phyloP scores from a whole-genome alignment of 2,329 filamentous ascomycete genomes.

The Nigrograna mackinnonii region DNA sequence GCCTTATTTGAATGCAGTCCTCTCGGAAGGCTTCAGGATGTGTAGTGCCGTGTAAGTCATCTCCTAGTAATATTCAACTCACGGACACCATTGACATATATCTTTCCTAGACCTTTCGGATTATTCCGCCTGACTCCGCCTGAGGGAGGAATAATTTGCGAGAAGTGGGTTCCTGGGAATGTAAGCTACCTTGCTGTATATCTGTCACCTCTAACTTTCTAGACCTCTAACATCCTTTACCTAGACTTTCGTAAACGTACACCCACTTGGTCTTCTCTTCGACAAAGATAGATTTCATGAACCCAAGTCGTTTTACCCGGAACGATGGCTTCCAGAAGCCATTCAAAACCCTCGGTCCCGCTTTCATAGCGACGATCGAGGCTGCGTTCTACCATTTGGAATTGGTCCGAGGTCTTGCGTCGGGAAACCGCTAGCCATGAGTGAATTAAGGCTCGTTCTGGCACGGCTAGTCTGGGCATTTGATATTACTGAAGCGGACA shows the following conservation, averaged over 20 bases:
- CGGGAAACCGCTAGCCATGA: constrained; percentile 20
- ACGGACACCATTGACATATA: constrained; percentile 18
- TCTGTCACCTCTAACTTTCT: too few relatives aligned
- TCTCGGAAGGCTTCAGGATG: constrained; percentile 35
- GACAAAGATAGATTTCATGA: constrained; percentile 1
- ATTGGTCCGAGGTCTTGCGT: constrained; percentile 17
- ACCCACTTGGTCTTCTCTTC: neutral
- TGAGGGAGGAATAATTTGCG: constrained; percentile 32
- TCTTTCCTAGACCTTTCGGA: constrained; percentile 25
- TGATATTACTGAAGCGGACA: constrained; percentile 11
- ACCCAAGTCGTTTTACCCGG: constrained; percentile 5
- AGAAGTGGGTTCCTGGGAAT: constrained; percentile 26
- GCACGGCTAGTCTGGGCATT: constrained; percentile 17
- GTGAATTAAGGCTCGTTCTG: constrained; percentile 14
- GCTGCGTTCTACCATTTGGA: constrained; percentile 13
- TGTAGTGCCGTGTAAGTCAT: constrained; percentile 28
- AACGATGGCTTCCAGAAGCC: constrained; percentile 9
- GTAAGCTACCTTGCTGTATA: too few relatives aligned
- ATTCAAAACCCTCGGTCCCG: neutral
- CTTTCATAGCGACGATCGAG: constrained; percentile 27
- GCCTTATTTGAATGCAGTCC: constrained; percentile 30
- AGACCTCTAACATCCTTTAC: neutral
- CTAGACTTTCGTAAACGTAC: constrained; percentile 1
- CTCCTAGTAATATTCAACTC: too few relatives aligned
- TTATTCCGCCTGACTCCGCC: constrained; percentile 28